Percentiles rank a stretch among this genome's conserved stretches.
Evolutionary conservation across 1,284 basidiomycete species (phyloP).

Genomic region (Rhodofomes roseus): DNA sequence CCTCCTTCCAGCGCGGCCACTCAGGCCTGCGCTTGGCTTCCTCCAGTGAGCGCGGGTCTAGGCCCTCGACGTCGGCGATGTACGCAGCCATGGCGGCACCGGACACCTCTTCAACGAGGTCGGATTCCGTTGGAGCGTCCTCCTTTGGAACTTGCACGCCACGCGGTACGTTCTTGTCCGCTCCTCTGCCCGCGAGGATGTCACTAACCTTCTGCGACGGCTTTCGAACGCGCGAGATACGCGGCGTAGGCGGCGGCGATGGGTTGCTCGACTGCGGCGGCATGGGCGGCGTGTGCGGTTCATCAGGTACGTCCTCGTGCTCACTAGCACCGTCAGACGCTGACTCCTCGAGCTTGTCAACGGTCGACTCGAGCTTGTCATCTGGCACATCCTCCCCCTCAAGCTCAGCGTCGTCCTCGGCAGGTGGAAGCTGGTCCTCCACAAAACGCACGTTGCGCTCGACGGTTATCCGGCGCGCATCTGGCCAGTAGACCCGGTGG

Average conservation of each 20-base stretch:
- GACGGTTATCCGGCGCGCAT: conserved; percentile 10
- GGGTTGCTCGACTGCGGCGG: neutral
- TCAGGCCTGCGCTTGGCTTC: conserved; percentile 14
- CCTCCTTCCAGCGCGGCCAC: conserved; percentile 3
- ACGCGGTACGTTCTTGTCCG: neutral
- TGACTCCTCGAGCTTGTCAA: neutral
- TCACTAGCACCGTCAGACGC: neutral
- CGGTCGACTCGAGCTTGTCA: neutral
- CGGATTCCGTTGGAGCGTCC: neutral
- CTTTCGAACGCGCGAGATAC: neutral
- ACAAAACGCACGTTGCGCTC: neutral
- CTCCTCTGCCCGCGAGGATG: neutral
- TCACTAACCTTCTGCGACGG: neutral
- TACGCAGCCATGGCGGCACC: conserved; percentile 7
- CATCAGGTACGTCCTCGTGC: neutral
- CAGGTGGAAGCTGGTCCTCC: neutral
- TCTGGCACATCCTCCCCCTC: neutral
- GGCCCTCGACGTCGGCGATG: conserved; percentile 7
- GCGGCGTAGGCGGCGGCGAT: neutral
- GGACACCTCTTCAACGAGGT: conserved; percentile 1
- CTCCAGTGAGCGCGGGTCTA: conserved; percentile 1
- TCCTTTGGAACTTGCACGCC: neutral
- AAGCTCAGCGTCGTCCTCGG: neutral
- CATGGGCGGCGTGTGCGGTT: neutral
- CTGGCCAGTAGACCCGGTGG: conserved; percentile 26